phyloP scores from a whole-genome alignment of 2,329 filamentous ascomycete species.

The Neopestalotiopsis clavispora region DNA sequence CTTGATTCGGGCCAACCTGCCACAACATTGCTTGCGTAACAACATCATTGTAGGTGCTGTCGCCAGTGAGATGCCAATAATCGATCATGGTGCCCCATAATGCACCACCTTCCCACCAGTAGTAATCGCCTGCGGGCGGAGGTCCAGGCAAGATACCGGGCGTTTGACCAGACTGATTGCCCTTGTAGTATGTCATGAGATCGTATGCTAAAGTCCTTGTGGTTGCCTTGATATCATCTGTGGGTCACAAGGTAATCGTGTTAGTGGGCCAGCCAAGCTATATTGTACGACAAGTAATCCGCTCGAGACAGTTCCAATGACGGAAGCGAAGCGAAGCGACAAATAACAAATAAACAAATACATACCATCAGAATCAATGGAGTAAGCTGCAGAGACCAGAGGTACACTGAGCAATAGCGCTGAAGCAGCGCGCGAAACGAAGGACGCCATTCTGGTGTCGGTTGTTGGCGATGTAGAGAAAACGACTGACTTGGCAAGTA shows the following conservation, averaged over 20 bases:
- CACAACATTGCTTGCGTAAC: conserved; percentile 49
- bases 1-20: conserved; percentile 49
- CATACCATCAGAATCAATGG: conserved; percentile 21
- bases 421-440: conserved; percentile 15
- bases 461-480: background rate
- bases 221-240: conserved; percentile 58
- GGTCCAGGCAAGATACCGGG: conserved; percentile 38
- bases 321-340: background rate
- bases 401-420: conserved; percentile 17
- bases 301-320: background rate
- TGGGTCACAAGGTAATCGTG: background rate
- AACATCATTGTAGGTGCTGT: conserved; percentile 55
- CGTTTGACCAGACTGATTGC: conserved; percentile 36
- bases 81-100: conserved; percentile 39
- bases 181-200: conserved; percentile 37
- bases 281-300: background rate
- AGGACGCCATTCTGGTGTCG: conserved; percentile 13
- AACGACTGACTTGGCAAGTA: background rate
- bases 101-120: conserved; percentile 41
- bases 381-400: conserved; percentile 19
- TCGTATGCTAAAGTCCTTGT: conserved; percentile 35
- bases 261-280: background rate
- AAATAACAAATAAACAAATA: background rate
- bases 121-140: conserved; percentile 38
- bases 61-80: conserved; percentile 58